Base-by-base conservation (phyloP, 305 asterid species). In the Solanum hybrid region DNA sequence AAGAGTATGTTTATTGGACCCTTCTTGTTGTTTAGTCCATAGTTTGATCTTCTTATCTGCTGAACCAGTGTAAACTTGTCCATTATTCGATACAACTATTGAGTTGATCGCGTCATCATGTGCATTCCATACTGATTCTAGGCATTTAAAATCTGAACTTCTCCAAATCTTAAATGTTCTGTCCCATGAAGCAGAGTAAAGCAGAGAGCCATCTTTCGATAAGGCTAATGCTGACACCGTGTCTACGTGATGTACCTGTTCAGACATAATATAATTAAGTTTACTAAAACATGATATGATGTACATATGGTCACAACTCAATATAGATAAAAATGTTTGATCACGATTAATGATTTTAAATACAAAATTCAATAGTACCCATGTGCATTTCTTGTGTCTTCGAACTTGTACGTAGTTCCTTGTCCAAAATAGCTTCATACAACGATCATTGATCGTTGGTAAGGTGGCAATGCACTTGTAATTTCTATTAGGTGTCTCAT, bases 371-470 rank as follows among this genome's bases (percentile, higher is more conserved):
- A 80, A 38, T 9, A 2, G 94, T 34, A 97, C 98, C 98, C 98
- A 97, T 60, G 98, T 95, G 90, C 89, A 69, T 84, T 86, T 92
- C 94, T 92, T 94, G 95, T 97, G 93, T 22, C 98, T 91, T 1
- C 97, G 94, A 10, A 95, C 92, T 20, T 92, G 86, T 22, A 97
- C 98, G 56, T 97, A 95, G 91, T 94, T 95, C 69, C 92, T 91
- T 7, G 96, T 86, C 6, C 93, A 93, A 91, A 95, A 94, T 0
- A 95, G 79, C 29, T 88, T 92, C 87, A 78, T 66, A 88, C 96
- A 94, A 6, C 98, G 93, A 92, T 97, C 99, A 29, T 89, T 90
- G 2, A 92, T 37, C 1, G 98, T 97, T 12, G 99, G 99, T 14
- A 97, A 88, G 5, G 97, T 94, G 1, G 97, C 86, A 4, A 93